These are phyloP conservation scores for Yamadazyma dendronema DNA, from an alignment of 1,139 yeast genomes.

Conservation along the genomic window DNA sequence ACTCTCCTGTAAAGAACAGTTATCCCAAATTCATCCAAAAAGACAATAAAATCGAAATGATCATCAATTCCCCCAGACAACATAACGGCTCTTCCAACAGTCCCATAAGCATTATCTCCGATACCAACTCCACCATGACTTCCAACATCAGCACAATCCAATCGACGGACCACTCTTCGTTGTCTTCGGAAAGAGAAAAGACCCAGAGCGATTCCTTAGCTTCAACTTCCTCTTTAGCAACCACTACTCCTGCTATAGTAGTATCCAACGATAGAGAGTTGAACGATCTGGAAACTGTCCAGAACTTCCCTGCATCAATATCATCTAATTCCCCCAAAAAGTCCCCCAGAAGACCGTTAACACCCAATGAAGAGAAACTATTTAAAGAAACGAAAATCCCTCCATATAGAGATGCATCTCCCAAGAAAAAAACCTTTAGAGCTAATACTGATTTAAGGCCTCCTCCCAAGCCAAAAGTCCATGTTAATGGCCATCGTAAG, in stretches of 20 bases:
- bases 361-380: conserved; percentile 30
- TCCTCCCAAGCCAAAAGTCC: neutral
- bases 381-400: conserved; percentile 32
- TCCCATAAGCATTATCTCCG: conserved; percentile 30
- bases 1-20: conserved; percentile 3
- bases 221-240: neutral
- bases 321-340: conserved; percentile 7
- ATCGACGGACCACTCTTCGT: conserved; percentile 35
- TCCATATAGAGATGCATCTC: conserved; percentile 16
- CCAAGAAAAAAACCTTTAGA: neutral
- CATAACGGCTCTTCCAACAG: conserved; percentile 19
- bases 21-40: conserved; percentile 6
- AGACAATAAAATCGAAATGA: conserved; percentile 11
- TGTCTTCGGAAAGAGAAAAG: conserved; percentile 19
- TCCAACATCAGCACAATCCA: conserved; percentile 31
- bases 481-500: conserved; percentile 8
- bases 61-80: conserved; percentile 10
- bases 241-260: conserved; percentile 17
- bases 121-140: conserved; percentile 27
- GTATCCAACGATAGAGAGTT: conserved; percentile 16
- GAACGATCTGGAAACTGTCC: conserved; percentile 15
- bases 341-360: conserved; percentile 26
- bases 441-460: conserved; percentile 1
- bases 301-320: conserved; percentile 7
- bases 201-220: conserved; percentile 2